Percentiles rank a stretch among this genome's conserved stretches.
Evolutionary conservation across 805 yeast genomes (phyloP).

Genomic region (Yarrowia sp.): DNA sequence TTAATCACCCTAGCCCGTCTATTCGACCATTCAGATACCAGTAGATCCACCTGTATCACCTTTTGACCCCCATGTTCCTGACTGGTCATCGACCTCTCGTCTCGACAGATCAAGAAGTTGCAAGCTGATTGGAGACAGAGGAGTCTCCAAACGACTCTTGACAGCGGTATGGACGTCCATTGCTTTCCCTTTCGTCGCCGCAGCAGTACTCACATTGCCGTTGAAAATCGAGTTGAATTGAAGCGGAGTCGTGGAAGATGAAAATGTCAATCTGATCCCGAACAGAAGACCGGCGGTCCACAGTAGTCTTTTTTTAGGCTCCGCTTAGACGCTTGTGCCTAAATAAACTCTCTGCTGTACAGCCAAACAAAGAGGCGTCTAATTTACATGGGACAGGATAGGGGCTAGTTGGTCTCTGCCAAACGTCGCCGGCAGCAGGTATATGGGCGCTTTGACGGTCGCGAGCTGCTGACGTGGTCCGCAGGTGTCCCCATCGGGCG

Average conservation of each 20-base stretch:
- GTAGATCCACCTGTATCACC: too few relatives aligned
- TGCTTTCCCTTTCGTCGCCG: background rate
- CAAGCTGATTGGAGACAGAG: background rate
- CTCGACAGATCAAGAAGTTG: background rate
- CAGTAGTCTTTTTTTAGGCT: background rate
- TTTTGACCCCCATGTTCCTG: background rate
- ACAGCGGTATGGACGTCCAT: too few relatives aligned
- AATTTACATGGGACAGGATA: background rate
- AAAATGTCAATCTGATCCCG: background rate
- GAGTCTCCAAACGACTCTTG: too few relatives aligned
- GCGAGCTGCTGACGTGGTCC: background rate
- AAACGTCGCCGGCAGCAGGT: background rate
- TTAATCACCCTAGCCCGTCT: too few relatives aligned
- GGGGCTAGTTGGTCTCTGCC: background rate
- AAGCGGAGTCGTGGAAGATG: slow-evolving; percentile 6
- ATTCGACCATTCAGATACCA: too few relatives aligned
- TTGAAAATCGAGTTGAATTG: slow-evolving; percentile 7
- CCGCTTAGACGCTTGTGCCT: background rate
- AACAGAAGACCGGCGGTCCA: background rate
- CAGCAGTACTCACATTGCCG: slow-evolving; percentile 18
- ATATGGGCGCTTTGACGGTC: too few relatives aligned
- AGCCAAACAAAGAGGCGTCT: slow-evolving; percentile 23
- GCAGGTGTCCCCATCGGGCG: background rate
- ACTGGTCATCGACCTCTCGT: background rate
- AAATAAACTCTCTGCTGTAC: background rate